phyloP scores from a whole-genome alignment of 2,329 filamentous ascomycete genomes.

The Leptosphaerulina australis region DNA sequence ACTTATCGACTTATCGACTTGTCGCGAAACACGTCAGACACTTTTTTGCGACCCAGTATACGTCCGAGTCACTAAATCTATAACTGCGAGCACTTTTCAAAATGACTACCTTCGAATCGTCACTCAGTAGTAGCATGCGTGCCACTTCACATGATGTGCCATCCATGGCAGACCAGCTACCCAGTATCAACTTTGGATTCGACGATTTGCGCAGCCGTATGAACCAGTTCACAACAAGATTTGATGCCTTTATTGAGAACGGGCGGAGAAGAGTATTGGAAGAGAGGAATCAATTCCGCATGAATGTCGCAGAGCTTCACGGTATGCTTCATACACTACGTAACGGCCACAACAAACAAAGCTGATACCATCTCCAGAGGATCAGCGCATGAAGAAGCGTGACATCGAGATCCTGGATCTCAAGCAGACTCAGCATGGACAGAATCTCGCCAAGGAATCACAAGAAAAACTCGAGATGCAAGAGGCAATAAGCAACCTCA shows the following conservation, averaged over 20 bases:
- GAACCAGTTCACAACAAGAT: conserved; percentile 86
- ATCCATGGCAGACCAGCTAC: conserved; percentile 78
- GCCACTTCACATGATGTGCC: conserved; percentile 64
- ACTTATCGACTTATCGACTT: conserved; percentile 13
- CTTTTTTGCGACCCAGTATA: not conserved
- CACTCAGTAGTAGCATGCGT: conserved; percentile 69
- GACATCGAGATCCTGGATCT: conserved; percentile 82
- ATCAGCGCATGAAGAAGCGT: conserved; percentile 85
- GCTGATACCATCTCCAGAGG: conserved; percentile 64
- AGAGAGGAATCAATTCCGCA: conserved; percentile 91
- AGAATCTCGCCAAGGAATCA: conserved; percentile 76
- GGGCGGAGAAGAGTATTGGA: conserved; percentile 88
- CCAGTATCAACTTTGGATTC: conserved; percentile 92
- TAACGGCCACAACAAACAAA: not conserved
- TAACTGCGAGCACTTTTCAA: conserved; percentile 48
- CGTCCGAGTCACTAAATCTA: not conserved
- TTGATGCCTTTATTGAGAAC: conserved; percentile 92
- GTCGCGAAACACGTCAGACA: conserved; percentile 29
- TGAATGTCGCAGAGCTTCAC: conserved; percentile 87
- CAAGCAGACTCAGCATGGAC: conserved; percentile 72
- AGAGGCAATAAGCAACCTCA: conserved; percentile 62
- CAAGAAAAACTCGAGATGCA: conserved; percentile 73
- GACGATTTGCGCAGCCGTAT: conserved; percentile 94
- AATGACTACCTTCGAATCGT: conserved; percentile 70
- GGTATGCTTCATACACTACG: conserved; percentile 60